Conservation (phyloP, 31 red algal genomes). For the Bonnemaisonia californica region DNA sequence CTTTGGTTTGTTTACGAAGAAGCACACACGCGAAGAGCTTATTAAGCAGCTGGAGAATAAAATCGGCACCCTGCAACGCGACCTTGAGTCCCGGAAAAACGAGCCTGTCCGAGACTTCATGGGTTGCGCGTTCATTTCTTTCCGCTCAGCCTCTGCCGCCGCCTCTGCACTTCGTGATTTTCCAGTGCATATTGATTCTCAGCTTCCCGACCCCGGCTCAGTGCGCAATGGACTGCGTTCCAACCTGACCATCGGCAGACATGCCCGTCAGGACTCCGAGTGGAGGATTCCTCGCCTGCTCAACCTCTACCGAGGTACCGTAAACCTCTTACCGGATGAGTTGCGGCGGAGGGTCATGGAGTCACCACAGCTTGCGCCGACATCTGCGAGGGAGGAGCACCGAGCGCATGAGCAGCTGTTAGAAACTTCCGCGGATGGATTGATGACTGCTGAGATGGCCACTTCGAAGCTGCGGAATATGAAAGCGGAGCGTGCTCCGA, state of each 20-base stretch:
- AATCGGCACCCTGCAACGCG: constrained; percentile 28
- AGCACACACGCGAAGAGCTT: constrained; percentile 37
- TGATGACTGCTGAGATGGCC: constrained; percentile 36
- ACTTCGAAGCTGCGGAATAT: constrained; percentile 50
- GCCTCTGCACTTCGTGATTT: constrained; percentile 52
- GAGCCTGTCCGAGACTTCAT: constrained; percentile 68
- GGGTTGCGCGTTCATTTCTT: constrained; percentile 72
- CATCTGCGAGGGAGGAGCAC: constrained; percentile 13
- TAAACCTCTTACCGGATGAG: constrained; percentile 48
- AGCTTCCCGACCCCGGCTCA: no score
- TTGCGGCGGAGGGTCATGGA: constrained; percentile 28
- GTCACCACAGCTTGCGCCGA: constrained; percentile 20
- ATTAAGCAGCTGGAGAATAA: constrained; percentile 50
- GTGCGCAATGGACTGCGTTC: not conserved
- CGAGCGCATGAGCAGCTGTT: constrained; percentile 17
- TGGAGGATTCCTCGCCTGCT: constrained; percentile 42
- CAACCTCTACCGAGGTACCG: constrained; percentile 49
- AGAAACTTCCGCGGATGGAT: not conserved
- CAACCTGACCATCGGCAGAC: constrained; percentile 42
- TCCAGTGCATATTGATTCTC: constrained; percentile 48
- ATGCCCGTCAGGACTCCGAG: constrained; percentile 27
- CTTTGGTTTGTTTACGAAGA: constrained; percentile 35
- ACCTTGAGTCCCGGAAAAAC: constrained; percentile 39
- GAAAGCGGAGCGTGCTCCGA: constrained; percentile 75
- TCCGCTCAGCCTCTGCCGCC: constrained; percentile 48